These are phyloP conservation scores for Ulota crispa DNA, from an alignment of 225 moss, liverwort and hornwort species.

Conservation along the genomic window DNA sequence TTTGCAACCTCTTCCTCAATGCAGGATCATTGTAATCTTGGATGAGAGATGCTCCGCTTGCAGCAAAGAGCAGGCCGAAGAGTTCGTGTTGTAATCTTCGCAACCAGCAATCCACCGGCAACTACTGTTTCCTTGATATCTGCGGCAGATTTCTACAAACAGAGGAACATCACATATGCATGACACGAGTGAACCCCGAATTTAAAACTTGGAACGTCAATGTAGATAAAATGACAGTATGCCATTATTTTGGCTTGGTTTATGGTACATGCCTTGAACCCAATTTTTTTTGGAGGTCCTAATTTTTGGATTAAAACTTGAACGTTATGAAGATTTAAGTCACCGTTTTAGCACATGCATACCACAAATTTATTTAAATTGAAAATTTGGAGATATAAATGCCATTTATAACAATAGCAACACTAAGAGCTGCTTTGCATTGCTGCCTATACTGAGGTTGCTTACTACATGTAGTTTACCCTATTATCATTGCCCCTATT, in stretches of 20 bases:
- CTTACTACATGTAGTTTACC: too few relatives aligned
- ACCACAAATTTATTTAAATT: too few relatives aligned
- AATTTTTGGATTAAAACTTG: too few relatives aligned
- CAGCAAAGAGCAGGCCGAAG: constrained; percentile 54
- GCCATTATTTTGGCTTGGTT: too few relatives aligned
- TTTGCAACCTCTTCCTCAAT: constrained; percentile 59
- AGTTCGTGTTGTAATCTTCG: constrained; percentile 73
- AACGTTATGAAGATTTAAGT: too few relatives aligned
- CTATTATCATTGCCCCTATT: too few relatives aligned
- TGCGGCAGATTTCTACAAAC: constrained; percentile 64
- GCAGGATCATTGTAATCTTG: constrained; percentile 55
- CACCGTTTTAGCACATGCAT: too few relatives aligned
- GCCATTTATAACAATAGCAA: neutral
- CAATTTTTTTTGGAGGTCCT: too few relatives aligned
- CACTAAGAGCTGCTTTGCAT: neutral
- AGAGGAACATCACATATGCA: neutral
- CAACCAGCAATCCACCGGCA: constrained; percentile 68
- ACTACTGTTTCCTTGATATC: constrained; percentile 66
- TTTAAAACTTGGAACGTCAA: neutral
- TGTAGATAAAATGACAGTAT: too few relatives aligned
- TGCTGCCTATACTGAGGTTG: too few relatives aligned
- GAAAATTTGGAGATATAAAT: neutral
- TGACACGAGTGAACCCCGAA: neutral
- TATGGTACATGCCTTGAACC: too few relatives aligned
- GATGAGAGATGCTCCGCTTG: constrained; percentile 69